phyloP scores from a whole-genome alignment of 148 eudicot genomes.

The Dianthus caryophyllus region DNA sequence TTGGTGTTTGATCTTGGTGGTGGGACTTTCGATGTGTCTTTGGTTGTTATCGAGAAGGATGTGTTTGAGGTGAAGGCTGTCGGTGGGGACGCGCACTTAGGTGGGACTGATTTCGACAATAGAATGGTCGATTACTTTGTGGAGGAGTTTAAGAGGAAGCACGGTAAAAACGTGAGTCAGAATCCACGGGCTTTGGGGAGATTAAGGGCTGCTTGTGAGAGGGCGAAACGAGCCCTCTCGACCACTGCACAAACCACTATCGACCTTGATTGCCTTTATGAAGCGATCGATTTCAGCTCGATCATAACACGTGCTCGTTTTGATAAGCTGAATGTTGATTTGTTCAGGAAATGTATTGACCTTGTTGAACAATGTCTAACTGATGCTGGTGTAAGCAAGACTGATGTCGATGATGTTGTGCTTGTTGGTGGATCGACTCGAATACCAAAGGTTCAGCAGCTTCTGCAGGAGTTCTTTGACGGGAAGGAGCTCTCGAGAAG shows the following conservation, averaged over 20 bases:
- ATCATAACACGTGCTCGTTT: neutral
- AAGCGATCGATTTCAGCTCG: neutral
- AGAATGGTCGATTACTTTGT: neutral
- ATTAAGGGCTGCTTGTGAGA: conserved; percentile 2
- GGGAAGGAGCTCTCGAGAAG: conserved; percentile 7
- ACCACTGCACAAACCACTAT: neutral
- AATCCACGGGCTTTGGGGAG: neutral
- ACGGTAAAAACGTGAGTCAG: neutral
- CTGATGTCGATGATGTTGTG: conserved; percentile 12
- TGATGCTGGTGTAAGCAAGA: conserved; percentile 6
- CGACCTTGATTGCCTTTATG: neutral
- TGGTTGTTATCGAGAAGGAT: neutral
- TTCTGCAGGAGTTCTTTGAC: neutral
- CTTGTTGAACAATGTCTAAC: neutral
- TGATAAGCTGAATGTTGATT: conserved; percentile 2
- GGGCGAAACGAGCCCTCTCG: conserved; percentile 5
- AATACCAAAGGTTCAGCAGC: conserved; percentile 13
- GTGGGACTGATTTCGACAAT: conserved; percentile 8
- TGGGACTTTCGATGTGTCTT: conserved; percentile 7
- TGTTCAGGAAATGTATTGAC: neutral
- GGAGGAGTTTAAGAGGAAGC: conserved; percentile 6
- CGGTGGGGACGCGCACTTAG: conserved; percentile 1
- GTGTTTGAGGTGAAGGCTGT: neutral
- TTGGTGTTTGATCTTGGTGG: conserved; percentile 11
- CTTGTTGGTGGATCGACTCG: conserved; percentile 27